phyloP scores from a whole-genome alignment of 805 yeast genomes.

The Lipomyces spencermartinsiae region DNA sequence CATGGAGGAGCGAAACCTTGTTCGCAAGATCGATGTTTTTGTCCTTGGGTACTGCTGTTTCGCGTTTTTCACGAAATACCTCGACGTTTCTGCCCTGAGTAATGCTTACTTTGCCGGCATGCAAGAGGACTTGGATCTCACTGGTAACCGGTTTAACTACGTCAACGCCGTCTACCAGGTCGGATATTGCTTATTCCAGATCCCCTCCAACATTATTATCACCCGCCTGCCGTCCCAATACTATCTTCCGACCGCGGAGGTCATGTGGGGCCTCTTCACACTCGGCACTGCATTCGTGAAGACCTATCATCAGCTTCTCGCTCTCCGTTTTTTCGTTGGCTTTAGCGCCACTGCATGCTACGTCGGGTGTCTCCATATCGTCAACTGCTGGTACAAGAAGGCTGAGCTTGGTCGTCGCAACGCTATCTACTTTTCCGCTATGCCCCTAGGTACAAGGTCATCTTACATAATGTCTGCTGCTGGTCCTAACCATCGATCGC shows the following conservation, averaged over 20 bases:
- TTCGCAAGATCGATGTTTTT: constrained; percentile 61
- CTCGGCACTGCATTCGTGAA: constrained; percentile 59
- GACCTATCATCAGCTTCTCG: constrained; percentile 61
- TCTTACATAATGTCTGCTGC: no score
- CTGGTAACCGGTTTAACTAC: constrained; percentile 66
- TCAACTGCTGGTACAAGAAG: constrained; percentile 57
- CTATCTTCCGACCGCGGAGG: constrained; percentile 62
- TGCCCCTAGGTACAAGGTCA: constrained; percentile 64
- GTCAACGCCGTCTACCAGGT: constrained; percentile 64
- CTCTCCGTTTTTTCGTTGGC: constrained; percentile 69
- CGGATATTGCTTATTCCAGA: constrained; percentile 66
- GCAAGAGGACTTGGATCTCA: constrained; percentile 59
- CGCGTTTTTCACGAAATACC: constrained; percentile 71
- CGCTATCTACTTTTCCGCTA: constrained; percentile 66
- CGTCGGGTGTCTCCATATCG: constrained; percentile 51
- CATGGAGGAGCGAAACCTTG: constrained; percentile 52
- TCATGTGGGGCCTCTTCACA: constrained; percentile 73
- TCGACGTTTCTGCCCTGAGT: constrained; percentile 64
- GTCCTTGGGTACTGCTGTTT: constrained; percentile 62
- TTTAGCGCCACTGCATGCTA: constrained; percentile 72
- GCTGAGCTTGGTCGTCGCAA: constrained; percentile 66
- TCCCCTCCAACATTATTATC: constrained; percentile 66
- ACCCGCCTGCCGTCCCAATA: constrained; percentile 63
- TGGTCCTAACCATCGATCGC: no score
- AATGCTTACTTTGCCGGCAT: constrained; percentile 73